Conservation (phyloP, 2,329 filamentous ascomycete species). For the Claviceps pusilla region DNA sequence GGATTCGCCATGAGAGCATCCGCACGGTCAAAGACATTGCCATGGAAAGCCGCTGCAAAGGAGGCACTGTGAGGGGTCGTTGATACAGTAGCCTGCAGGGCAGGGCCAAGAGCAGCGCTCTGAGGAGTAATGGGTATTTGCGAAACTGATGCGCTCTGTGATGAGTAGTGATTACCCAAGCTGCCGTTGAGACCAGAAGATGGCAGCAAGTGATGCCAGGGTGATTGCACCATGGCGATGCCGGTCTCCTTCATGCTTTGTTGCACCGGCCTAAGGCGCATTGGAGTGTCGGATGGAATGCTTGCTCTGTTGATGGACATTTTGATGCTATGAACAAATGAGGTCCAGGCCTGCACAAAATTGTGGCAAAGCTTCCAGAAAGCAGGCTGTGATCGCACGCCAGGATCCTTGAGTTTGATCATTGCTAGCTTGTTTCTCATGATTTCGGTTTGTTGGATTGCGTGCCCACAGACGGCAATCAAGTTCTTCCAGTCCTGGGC, state of each 20-base stretch:
- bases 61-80: conserved; percentile 48
- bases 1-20: conserved; percentile 42
- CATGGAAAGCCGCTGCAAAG: conserved; percentile 38
- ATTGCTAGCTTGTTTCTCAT: conserved; percentile 58
- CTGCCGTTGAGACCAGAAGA: conserved; percentile 8
- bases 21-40: conserved; percentile 45
- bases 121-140: conserved; percentile 65
- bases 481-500: conserved; percentile 54
- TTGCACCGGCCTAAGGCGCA: conserved; percentile 66
- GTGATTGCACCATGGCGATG: conserved; percentile 49
- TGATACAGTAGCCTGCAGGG: conserved; percentile 77
- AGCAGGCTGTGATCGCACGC: conserved; percentile 45
- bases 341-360: conserved; percentile 56
- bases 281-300: conserved; percentile 52
- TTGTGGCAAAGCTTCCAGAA: conserved; percentile 61
- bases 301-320: conserved; percentile 35
- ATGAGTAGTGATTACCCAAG: conserved; percentile 10
- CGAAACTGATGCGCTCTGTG: conserved; percentile 15
- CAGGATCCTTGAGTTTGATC: conserved; percentile 76
- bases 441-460: conserved; percentile 58
- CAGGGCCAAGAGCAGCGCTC: conserved; percentile 76
- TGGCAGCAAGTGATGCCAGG: conserved; percentile 34
- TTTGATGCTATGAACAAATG: conserved; percentile 48
- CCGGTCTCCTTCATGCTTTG: conserved; percentile 68
- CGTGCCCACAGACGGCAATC: conserved; percentile 54